These are phyloP conservation scores for Stramenopiles sp. DNA, from an alignment of 352 stramenopile species.

Conservation along the genomic window DNA sequence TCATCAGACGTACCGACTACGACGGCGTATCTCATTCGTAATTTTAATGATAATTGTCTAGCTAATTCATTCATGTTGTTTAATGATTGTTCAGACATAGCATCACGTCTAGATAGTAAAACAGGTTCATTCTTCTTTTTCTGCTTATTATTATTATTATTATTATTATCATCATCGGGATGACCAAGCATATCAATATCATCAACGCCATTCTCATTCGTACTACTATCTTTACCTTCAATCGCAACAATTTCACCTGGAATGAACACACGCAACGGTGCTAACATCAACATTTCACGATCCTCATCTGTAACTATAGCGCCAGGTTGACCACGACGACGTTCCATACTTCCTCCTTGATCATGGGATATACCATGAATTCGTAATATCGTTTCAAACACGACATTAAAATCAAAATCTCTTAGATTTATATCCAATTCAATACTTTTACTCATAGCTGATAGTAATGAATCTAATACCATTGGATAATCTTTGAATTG, in stretches of 20 bases:
- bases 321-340: slow-evolving; percentile 34
- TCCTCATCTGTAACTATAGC: slow-evolving; percentile 33
- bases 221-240: slow-evolving; percentile 21
- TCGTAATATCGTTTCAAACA: neutral
- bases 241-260: slow-evolving; percentile 42
- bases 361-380: slow-evolving; percentile 12
- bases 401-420: too few relatives aligned
- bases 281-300: slow-evolving; percentile 29
- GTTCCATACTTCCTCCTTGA: slow-evolving; percentile 37
- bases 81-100: too few relatives aligned
- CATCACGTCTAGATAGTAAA: too few relatives aligned
- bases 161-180: too few relatives aligned
- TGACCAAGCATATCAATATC: neutral
- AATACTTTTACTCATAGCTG: too few relatives aligned
- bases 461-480: neutral
- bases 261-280: slow-evolving; percentile 39
- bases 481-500: neutral
- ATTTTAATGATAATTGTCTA: too few relatives aligned
- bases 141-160: too few relatives aligned
- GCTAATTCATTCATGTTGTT: too few relatives aligned
- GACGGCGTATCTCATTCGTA: slow-evolving; percentile 42
- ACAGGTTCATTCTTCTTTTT: too few relatives aligned
- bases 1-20: slow-evolving; percentile 27
- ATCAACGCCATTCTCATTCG: neutral
- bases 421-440: too few relatives aligned